Percentiles rank a stretch among this genome's conserved stretches.
Evolutionary conservation across 1,284 basidiomycete genomes (phyloP).

Genomic region (Agroathelia rolfsii): DNA sequence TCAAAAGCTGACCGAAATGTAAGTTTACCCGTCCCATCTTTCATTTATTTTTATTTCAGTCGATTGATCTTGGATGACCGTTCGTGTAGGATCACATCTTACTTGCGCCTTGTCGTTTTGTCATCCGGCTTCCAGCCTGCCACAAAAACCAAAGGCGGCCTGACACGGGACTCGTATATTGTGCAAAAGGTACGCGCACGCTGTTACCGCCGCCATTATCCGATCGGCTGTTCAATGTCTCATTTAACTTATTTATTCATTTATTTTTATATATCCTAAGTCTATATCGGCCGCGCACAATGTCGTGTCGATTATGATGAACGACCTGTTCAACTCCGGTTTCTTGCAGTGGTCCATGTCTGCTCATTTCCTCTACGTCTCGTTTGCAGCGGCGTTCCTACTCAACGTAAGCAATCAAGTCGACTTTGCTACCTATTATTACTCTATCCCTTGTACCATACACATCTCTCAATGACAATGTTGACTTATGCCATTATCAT

Average conservation of each 20-base stretch:
- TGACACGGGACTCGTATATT: conserved; percentile 31
- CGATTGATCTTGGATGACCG: conserved; percentile 3
- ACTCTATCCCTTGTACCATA: no score
- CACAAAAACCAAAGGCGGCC: conserved; percentile 25
- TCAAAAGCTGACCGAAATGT: conserved; percentile 37
- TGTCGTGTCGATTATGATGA: conserved; percentile 38
- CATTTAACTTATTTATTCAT: no score
- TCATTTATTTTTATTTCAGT: conserved; percentile 6
- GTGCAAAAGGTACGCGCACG: conserved; percentile 20
- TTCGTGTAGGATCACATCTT: conserved; percentile 33
- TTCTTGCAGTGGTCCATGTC: conserved; percentile 39
- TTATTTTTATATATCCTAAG: no score
- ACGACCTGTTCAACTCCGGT: conserved; percentile 35
- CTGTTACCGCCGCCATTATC: no score
- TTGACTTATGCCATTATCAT: conserved; percentile 9
- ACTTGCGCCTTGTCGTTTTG: conserved; percentile 42
- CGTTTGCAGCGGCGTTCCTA: conserved; percentile 52
- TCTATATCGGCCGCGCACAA: conserved; percentile 37
- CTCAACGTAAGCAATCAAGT: conserved; percentile 38
- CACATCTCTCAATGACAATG: no score
- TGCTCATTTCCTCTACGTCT: conserved; percentile 37
- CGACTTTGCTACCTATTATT: conserved; percentile 2
- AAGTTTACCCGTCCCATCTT: conserved; percentile 12
- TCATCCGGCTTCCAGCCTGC: conserved; percentile 39
- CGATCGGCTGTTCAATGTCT: no score